These are phyloP conservation scores for Coccomyxa sp. DNA, from an alignment of 139 green algal species.

Conservation along the genomic window DNA sequence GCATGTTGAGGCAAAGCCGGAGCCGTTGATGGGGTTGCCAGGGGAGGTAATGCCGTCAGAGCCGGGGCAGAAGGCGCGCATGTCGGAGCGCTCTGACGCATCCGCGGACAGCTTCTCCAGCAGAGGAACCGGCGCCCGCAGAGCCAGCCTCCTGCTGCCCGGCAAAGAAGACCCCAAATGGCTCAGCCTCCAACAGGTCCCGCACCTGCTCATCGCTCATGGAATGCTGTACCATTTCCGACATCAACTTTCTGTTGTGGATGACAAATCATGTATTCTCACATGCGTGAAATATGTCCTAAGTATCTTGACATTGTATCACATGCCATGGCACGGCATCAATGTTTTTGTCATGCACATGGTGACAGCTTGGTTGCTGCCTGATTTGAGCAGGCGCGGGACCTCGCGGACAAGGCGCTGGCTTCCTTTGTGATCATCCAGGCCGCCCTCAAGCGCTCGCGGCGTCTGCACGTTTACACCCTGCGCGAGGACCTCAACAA, in stretches of 20 bases:
- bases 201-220: too few species aligned
- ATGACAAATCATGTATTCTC: too few species aligned
- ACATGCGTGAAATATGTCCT: too few species aligned
- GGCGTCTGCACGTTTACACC: conserved; percentile 36
- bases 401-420: conserved; percentile 77
- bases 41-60: not conserved
- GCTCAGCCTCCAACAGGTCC: not conserved
- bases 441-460: conserved; percentile 60
- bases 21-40: not conserved
- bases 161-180: not conserved
- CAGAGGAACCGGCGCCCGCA: not conserved
- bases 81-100: too few species aligned
- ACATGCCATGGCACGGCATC: too few species aligned
- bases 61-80: too few species aligned
- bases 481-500: conserved; percentile 57
- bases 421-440: conserved; percentile 88
- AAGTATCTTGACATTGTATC: too few species aligned
- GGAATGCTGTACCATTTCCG: too few species aligned
- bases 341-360: too few species aligned
- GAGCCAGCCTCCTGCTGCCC: not conserved
- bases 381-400: not conserved
- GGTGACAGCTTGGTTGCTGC: not conserved
- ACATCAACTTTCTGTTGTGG: too few species aligned
- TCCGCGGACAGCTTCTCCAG: too few species aligned
- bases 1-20: not conserved